Conservation (phyloP, 2,329 filamentous ascomycete species). For the Phyllosticta citrichinensis region DNA sequence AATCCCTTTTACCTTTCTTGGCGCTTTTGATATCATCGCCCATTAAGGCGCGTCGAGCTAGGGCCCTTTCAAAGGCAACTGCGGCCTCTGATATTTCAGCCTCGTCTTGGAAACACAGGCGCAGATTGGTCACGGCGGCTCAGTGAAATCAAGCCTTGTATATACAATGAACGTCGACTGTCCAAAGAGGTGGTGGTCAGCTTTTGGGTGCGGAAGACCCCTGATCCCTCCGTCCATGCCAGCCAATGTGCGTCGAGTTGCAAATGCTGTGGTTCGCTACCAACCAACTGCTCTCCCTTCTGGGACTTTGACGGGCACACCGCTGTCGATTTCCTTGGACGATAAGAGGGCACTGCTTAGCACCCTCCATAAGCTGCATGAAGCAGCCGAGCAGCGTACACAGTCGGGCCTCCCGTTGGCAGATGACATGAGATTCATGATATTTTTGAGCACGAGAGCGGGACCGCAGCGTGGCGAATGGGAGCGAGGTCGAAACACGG, state of each 20-base stretch:
- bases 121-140: not conserved
- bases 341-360: conserved; percentile 4
- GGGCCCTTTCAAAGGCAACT: not conserved
- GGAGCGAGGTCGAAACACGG: not conserved
- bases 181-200: not conserved
- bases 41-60: not conserved
- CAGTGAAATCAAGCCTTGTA: not conserved
- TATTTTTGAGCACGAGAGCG: not conserved
- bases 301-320: not conserved
- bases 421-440: conserved; percentile 8
- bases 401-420: not conserved
- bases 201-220: not conserved
- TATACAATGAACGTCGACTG: not conserved
- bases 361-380: not conserved
- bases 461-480: not conserved
- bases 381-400: not conserved
- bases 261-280: not conserved
- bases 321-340: conserved; percentile 3
- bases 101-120: not conserved
- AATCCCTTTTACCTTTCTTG: not conserved
- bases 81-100: not conserved
- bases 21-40: not conserved
- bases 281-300: not conserved
- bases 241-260: not conserved
- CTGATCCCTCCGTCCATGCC: not conserved